Percentiles rank a stretch among this genome's conserved stretches.
Evolutionary conservation across 495 filamentous ascomycete species (phyloP).

Genomic region (Neurospora intermedia): DNA sequence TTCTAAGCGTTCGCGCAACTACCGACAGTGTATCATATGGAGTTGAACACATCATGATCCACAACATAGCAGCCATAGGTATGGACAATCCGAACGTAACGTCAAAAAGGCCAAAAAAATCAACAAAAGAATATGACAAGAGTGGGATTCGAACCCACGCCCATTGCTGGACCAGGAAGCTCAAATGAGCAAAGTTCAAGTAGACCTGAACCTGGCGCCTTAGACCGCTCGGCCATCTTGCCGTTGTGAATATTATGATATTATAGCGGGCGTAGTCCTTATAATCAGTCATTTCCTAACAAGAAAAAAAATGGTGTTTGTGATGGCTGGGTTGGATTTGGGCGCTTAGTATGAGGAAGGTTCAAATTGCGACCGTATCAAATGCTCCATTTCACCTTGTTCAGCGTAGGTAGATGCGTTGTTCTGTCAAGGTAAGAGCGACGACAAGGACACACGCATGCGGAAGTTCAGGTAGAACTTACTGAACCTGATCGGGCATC

Average conservation of each 20-base stretch:
- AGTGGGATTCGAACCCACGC: constrained; percentile 12
- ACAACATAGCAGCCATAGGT: no score
- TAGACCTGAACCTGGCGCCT: neutral
- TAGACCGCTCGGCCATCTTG: neutral
- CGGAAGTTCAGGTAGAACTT: no score
- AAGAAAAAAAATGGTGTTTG: neutral
- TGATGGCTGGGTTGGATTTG: neutral
- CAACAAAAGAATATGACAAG: constrained; percentile 2
- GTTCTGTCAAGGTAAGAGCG: no score
- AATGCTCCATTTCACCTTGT: no score
- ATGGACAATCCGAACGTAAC: no score
- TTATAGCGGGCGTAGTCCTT: neutral
- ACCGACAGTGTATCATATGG: no score
- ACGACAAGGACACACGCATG: no score
- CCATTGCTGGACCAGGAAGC: neutral
- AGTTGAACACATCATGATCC: no score
- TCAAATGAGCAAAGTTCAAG: neutral
- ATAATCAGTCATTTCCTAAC: neutral
- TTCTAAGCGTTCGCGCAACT: no score
- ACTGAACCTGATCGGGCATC: no score
- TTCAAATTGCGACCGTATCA: no score
- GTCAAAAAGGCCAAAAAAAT: neutral
- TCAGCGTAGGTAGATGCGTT: no score
- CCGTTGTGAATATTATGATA: neutral
- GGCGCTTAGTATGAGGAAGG: neutral